Evolutionary conservation across 768 basidiomycete genomes (phyloP).

Genomic region (Omphalotus guepiniiformis): DNA sequence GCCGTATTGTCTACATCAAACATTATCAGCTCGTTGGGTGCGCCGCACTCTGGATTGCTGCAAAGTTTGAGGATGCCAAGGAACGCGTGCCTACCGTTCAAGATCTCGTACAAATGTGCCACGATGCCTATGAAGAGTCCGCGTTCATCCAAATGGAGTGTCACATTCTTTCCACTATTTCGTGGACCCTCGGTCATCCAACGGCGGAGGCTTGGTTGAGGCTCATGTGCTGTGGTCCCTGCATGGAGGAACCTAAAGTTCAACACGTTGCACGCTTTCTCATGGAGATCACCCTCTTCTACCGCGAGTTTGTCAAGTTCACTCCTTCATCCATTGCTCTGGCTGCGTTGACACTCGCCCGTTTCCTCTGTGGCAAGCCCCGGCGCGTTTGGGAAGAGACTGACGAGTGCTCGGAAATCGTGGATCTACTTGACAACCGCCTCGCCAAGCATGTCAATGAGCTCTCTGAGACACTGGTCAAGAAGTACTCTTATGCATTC

Average conservation of each 20-base stretch:
- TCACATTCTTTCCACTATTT: slow-evolving; percentile 92
- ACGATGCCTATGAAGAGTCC: slow-evolving; percentile 93
- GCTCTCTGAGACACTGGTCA: slow-evolving; percentile 92
- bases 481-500: slow-evolving; percentile 97
- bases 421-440: slow-evolving; percentile 81
- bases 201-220: slow-evolving; percentile 98
- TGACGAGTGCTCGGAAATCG: slow-evolving; percentile 77
- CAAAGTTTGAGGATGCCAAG: slow-evolving; percentile 99
- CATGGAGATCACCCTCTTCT: slow-evolving; percentile 99
- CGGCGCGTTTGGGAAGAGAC: slow-evolving; percentile 82
- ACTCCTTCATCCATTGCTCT: slow-evolving; percentile 83
- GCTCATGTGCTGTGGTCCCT: slow-evolving; percentile 69
- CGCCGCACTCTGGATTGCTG: slow-evolving; percentile 97
- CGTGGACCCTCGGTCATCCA: slow-evolving; percentile 95
- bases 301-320: slow-evolving; percentile 90
- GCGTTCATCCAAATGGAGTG: slow-evolving; percentile 99
- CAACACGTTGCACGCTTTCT: slow-evolving; percentile 96
- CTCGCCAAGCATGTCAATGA: slow-evolving; percentile 87
- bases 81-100: slow-evolving; percentile 95
- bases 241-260: slow-evolving; percentile 81
- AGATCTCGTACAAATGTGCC: slow-evolving; percentile 93
- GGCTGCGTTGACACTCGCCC: slow-evolving; percentile 86
- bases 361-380: slow-evolving; percentile 79
- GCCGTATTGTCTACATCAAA: slow-evolving; percentile 97
- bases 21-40: slow-evolving; percentile 99